These are phyloP conservation scores for Pyrenula aspistea DNA, from an alignment of 495 filamentous ascomycete genomes.

Conservation along the genomic window DNA sequence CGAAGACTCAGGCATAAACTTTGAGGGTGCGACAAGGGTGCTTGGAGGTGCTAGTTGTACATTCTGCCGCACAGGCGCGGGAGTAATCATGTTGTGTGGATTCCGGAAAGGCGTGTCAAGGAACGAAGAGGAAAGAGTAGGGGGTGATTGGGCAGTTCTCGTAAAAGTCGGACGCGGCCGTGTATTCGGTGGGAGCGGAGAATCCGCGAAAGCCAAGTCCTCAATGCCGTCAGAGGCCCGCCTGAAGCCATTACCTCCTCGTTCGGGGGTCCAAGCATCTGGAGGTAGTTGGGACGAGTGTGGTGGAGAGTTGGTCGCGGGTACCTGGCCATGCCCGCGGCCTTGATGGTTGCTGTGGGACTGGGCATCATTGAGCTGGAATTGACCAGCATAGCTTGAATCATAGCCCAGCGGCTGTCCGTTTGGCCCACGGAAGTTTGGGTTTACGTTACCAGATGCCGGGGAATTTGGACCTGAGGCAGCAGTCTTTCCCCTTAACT, in stretches of 20 bases:
- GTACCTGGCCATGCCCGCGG: neutral
- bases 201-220: constrained; percentile 22
- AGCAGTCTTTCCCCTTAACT: constrained; percentile 33
- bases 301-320: neutral
- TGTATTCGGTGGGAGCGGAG: constrained; percentile 23
- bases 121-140: constrained; percentile 57
- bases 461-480: constrained; percentile 33
- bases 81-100: constrained; percentile 60
- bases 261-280: constrained; percentile 30
- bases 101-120: constrained; percentile 26
- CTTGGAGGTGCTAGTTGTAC: constrained; percentile 78
- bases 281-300: neutral
- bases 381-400: neutral
- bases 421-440: constrained; percentile 11
- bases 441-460: constrained; percentile 17
- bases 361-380: neutral
- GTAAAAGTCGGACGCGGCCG: constrained; percentile 30
- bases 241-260: constrained; percentile 17
- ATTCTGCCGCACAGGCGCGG: constrained; percentile 72
- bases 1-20: constrained; percentile 79
- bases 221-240: neutral
- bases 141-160: constrained; percentile 44
- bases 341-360: neutral
- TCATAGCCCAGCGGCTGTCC: constrained; percentile 18
- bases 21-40: constrained; percentile 79